Percentiles rank a stretch among this genome's conserved stretches.
phyloP scores from a whole-genome alignment of 2,329 filamentous ascomycete genomes.

The Beauveria pseudobassiana region DNA sequence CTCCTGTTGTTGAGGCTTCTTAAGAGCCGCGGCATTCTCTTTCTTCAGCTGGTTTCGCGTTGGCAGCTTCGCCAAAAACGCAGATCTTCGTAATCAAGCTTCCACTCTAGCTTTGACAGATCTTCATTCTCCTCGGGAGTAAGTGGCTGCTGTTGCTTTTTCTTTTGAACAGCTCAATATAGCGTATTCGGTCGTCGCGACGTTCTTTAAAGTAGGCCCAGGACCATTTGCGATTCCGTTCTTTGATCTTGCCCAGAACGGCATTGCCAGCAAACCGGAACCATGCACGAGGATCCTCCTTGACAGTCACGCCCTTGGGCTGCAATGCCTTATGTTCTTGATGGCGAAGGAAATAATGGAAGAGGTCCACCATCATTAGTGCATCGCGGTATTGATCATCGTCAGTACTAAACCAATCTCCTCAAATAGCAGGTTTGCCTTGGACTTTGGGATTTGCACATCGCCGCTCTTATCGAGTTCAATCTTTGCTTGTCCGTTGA shows the following conservation, averaged over 20 bases:
- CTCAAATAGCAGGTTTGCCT: slow-evolving; percentile 86
- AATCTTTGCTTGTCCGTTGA: slow-evolving; percentile 89
- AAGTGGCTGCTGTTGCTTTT: slow-evolving; percentile 67
- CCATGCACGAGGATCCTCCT: slow-evolving; percentile 90
- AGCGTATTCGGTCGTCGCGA: slow-evolving; percentile 78
- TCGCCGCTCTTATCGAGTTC: slow-evolving; percentile 92
- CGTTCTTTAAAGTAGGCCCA: slow-evolving; percentile 95
- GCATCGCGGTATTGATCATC: slow-evolving; percentile 96
- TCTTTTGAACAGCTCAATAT: slow-evolving; percentile 97
- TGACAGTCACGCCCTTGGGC: slow-evolving; percentile 71
- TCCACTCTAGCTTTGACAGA: slow-evolving; percentile 71
- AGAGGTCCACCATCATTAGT: slow-evolving; percentile 95
- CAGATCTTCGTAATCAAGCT: slow-evolving; percentile 87
- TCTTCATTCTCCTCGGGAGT: slow-evolving; percentile 63
- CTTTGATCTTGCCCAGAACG: slow-evolving; percentile 88
- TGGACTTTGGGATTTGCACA: slow-evolving; percentile 72
- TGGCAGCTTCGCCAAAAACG: slow-evolving; percentile 93
- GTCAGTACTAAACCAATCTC: slow-evolving; percentile 95
- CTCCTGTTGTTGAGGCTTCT: slow-evolving; percentile 49
- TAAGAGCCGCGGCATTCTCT: slow-evolving; percentile 85
- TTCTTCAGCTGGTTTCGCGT: slow-evolving; percentile 92
- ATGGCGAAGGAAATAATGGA: slow-evolving; percentile 96
- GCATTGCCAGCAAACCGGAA: slow-evolving; percentile 84
- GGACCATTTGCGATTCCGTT: slow-evolving; percentile 85
- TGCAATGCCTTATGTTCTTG: slow-evolving; percentile 94